Conservation (phyloP, 495 filamentous ascomycete species). For the Hyphodiscus hymeniophilus region DNA sequence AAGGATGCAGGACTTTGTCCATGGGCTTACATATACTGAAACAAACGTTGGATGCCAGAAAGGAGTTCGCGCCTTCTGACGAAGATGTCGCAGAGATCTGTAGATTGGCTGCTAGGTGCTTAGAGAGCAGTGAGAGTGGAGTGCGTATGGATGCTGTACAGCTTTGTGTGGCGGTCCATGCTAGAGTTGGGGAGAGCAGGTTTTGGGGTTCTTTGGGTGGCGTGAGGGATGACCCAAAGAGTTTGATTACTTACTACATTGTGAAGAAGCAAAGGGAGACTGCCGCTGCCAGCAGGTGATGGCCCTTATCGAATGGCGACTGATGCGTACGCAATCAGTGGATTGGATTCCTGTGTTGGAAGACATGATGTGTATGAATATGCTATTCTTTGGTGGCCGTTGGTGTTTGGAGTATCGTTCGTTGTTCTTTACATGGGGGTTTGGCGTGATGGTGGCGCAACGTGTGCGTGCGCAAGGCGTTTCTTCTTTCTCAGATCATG, state of each 20-base stretch:
- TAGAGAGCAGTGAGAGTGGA: constrained; percentile 67
- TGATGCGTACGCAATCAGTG: neutral
- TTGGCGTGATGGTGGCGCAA: no score
- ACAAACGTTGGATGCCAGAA: constrained; percentile 37
- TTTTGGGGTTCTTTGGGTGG: constrained; percentile 60
- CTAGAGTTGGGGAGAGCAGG: constrained; percentile 51
- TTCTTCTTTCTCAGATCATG: no score
- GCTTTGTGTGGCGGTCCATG: constrained; percentile 66
- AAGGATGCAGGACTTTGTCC: constrained; percentile 34
- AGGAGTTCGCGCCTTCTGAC: constrained; percentile 32
- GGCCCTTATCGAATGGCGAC: neutral
- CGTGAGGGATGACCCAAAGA: constrained; percentile 59
- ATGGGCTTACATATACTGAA: constrained; percentile 56
- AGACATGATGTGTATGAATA: no score
- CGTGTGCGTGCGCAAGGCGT: no score
- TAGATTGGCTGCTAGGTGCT: constrained; percentile 46
- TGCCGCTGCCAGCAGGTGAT: constrained; percentile 6
- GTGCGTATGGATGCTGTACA: constrained; percentile 72
- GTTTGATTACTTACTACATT: constrained; percentile 77
- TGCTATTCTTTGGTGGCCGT: no score
- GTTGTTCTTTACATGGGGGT: no score
- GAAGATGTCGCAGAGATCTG: constrained; percentile 40
- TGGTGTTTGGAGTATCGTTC: no score
- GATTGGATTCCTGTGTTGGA: no score
- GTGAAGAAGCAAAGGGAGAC: constrained; percentile 52